A percentile compares a stretch with the other conserved stretches of the same genome.
These are phyloP conservation scores for Dioszegia hungarica DNA, from an alignment of 768 basidiomycete genomes.

Conservation along the genomic window DNA sequence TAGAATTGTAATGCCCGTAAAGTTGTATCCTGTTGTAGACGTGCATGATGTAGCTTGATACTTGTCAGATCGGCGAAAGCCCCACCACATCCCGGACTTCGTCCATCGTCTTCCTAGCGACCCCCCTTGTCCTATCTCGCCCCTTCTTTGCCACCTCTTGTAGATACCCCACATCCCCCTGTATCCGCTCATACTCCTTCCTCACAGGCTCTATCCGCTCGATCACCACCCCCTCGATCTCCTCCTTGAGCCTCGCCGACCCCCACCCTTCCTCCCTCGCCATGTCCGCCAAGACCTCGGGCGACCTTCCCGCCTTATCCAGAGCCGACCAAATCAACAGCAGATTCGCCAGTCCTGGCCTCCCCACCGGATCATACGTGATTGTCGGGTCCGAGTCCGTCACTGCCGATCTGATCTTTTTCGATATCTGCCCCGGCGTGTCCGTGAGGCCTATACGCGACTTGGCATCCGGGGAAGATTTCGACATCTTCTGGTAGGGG, in stretches of 20 bases:
- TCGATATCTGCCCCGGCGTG: constrained; percentile 56
- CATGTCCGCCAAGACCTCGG: constrained; percentile 51
- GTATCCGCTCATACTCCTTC: constrained; percentile 63
- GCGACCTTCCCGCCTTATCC: constrained; percentile 9
- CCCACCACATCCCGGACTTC: constrained; percentile 69
- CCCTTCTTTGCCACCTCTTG: constrained; percentile 62
- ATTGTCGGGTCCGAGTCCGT: constrained; percentile 74
- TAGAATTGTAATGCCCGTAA: too few relatives aligned
- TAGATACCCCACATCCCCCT: constrained; percentile 61
- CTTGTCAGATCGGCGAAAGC: constrained; percentile 37
- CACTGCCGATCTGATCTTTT: constrained; percentile 73
- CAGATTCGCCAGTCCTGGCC: constrained; percentile 79
- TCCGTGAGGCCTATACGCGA: constrained; percentile 88
- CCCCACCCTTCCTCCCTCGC: constrained; percentile 51
- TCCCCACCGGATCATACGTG: constrained; percentile 70
- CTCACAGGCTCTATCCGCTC: constrained; percentile 64
- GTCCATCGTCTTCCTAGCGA: constrained; percentile 62
- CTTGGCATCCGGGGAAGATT: constrained; percentile 70
- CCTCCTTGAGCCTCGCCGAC: constrained; percentile 66
- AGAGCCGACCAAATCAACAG: constrained; percentile 70
- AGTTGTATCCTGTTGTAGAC: background rate
- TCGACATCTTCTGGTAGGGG: constrained; percentile 88
- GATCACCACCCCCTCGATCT: constrained; percentile 69
- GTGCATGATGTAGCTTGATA: constrained; percentile 11
- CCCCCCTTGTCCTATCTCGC: constrained; percentile 58